Conservation (phyloP, 116 monocot species). For the Phalaenopsis hybrid region DNA sequence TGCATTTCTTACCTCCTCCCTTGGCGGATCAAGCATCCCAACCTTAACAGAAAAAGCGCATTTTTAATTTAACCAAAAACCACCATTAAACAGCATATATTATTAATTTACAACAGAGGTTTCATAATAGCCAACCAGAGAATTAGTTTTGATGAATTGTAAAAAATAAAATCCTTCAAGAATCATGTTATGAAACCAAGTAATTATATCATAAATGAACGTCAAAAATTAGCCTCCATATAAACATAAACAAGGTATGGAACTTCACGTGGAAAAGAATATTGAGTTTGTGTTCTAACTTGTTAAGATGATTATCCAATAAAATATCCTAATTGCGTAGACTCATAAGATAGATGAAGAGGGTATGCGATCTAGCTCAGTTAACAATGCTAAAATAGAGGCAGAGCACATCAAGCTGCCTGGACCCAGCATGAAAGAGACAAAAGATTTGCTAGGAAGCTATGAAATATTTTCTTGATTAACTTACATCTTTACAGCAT, state of each 20-base stretch:
- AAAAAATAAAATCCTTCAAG: neutral
- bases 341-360: neutral
- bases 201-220: neutral
- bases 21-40: slow-evolving; percentile 98
- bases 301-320: neutral
- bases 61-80: slow-evolving; percentile 4
- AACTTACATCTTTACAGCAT: neutral
- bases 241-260: neutral
- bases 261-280: neutral
- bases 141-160: neutral
- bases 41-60: too few relatives aligned
- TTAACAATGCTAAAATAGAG: neutral
- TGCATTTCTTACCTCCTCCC: slow-evolving; percentile 88
- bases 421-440: neutral
- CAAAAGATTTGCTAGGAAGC: neutral
- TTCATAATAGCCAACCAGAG: neutral
- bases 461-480: neutral
- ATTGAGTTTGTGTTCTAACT: neutral
- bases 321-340: neutral
- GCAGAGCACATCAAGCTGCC: neutral
- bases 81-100: neutral
- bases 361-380: neutral
- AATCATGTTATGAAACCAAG: neutral
- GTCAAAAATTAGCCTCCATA: neutral
- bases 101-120: neutral